phyloP scores from a whole-genome alignment of 106 monocot species.

The Agapanthus africanus region DNA sequence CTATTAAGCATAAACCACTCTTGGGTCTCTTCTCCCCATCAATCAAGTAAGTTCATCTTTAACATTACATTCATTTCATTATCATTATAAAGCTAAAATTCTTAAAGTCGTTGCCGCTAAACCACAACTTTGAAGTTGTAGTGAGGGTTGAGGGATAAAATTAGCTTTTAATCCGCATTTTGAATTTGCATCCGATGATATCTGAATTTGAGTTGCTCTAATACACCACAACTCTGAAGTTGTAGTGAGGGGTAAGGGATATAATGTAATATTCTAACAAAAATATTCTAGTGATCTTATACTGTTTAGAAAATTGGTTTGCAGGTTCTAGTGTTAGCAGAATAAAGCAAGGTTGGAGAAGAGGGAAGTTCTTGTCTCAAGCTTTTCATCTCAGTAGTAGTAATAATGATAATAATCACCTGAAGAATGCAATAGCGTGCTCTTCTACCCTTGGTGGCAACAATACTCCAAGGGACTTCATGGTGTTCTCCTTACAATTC shows the following conservation, averaged over 20 bases:
- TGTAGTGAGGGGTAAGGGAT: no score
- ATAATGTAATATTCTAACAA: no score
- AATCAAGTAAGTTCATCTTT: constrained; percentile 12
- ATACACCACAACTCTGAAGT: no score
- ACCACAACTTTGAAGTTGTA: no score
- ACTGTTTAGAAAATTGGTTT: neutral
- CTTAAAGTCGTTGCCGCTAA: no score
- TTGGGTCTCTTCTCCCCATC: neutral
- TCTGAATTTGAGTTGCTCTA: no score
- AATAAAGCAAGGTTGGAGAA: constrained; percentile 12
- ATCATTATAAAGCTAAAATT: neutral
- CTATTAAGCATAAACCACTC: constrained; percentile 9
- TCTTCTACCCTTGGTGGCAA: neutral
- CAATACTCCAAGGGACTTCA: constrained; percentile 1
- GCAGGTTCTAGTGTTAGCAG: constrained; percentile 10
- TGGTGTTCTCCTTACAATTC: neutral
- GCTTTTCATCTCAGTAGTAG: neutral
- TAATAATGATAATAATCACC: neutral
- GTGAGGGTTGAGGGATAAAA: no score
- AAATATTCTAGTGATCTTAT: no score
- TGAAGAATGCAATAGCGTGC: neutral
- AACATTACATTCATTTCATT: neutral
- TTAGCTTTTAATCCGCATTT: no score
- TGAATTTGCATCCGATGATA: no score
- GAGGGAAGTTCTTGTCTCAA: constrained; percentile 10